phyloP scores from a whole-genome alignment of 345 rosid species.

The Clarkia xantiana region DNA sequence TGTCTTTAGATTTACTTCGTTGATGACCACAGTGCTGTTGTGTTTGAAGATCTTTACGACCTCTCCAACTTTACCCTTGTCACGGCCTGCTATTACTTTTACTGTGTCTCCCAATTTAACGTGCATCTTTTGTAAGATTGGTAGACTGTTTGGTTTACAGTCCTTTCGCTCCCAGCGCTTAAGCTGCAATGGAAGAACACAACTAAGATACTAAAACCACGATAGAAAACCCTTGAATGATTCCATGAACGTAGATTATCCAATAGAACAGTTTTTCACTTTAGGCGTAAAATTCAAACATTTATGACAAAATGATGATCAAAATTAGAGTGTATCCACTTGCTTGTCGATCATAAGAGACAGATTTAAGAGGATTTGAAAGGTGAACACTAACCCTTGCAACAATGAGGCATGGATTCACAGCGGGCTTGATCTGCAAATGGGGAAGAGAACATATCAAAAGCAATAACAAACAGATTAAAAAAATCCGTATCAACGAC shows the following conservation, averaged over 20 bases:
- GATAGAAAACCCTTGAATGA: too few species aligned
- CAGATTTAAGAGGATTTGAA: neutral
- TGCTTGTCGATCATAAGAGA: neutral
- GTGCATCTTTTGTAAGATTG: conserved; percentile 75
- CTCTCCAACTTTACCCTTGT: conserved; percentile 82
- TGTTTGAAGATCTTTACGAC: conserved; percentile 53
- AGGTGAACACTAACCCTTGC: conserved; percentile 32
- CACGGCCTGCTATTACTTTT: conserved; percentile 67
- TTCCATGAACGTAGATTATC: neutral
- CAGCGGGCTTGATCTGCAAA: conserved; percentile 44
- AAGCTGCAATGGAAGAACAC: conserved; percentile 27
- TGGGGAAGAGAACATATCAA: conserved; percentile 9
- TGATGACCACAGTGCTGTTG: conserved; percentile 60
- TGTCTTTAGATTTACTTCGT: conserved; percentile 78
- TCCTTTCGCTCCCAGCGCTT: conserved; percentile 84
- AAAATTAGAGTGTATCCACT: too few species aligned
- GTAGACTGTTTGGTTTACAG: conserved; percentile 91
- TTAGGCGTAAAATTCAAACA: too few species aligned
- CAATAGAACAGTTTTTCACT: neutral
- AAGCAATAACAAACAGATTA: neutral
- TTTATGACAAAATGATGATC: too few species aligned
- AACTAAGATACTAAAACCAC: neutral
- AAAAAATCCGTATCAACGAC: neutral
- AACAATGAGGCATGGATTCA: conserved; percentile 49
- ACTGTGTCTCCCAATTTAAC: conserved; percentile 84